Percentiles rank a stretch among this genome's conserved stretches.
phyloP scores from a whole-genome alignment of 2,329 filamentous ascomycete genomes.

The Penicillium palitans region DNA sequence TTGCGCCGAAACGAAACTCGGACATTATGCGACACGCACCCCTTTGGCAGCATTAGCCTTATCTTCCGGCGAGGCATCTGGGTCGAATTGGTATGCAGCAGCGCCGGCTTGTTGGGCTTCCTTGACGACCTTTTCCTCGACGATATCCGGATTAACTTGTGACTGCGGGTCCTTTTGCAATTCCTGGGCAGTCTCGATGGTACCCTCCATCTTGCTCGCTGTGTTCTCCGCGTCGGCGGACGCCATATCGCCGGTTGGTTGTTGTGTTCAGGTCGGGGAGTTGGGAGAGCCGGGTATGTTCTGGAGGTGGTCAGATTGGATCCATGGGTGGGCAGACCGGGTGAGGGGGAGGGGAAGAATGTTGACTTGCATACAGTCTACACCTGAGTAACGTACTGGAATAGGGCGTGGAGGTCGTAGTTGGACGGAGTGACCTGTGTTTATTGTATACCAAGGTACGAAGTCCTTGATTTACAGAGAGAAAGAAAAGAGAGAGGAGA shows the following conservation, averaged over 20 bases:
- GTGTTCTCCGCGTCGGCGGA: conserved; percentile 38
- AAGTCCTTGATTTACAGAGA: neutral
- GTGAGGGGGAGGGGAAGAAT: neutral
- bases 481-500: neutral
- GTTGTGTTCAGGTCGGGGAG: conserved; percentile 1
- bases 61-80: conserved; percentile 76
- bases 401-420: neutral
- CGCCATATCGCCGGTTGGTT: conserved; percentile 30
- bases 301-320: neutral
- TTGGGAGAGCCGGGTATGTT: neutral
- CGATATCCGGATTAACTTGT: conserved; percentile 66
- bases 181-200: conserved; percentile 68
- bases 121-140: conserved; percentile 71
- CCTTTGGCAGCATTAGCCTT: conserved; percentile 78
- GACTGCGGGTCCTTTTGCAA: conserved; percentile 61
- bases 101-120: conserved; percentile 78
- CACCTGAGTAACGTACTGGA: neutral
- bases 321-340: neutral
- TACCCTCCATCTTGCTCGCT: conserved; percentile 81
- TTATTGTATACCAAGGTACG: neutral
- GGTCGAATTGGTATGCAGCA: conserved; percentile 81
- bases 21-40: conserved; percentile 56
- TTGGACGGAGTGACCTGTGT: conserved; percentile 2
- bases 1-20: neutral
- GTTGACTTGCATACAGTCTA: neutral